These are phyloP conservation scores for Candida pini DNA, from an alignment of 805 yeast genomes.

Conservation along the genomic window DNA sequence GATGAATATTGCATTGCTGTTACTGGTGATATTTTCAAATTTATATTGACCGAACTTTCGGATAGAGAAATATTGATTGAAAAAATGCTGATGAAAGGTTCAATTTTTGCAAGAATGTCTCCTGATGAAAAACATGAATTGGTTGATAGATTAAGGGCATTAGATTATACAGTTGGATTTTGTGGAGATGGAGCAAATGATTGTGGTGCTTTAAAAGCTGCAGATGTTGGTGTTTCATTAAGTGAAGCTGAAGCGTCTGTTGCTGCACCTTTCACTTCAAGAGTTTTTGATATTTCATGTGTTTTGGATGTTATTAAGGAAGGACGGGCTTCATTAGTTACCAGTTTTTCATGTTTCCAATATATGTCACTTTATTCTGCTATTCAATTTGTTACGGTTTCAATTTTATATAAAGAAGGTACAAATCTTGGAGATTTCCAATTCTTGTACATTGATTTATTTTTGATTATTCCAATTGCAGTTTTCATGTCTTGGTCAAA, in stretches of 20 bases:
- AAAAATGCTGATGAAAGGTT: slow-evolving; percentile 61
- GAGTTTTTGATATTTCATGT: slow-evolving; percentile 86
- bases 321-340: slow-evolving; percentile 91
- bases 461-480: slow-evolving; percentile 89
- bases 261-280: slow-evolving; percentile 96
- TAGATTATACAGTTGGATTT: slow-evolving; percentile 92
- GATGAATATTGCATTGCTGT: slow-evolving; percentile 66
- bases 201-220: slow-evolving; percentile 97
- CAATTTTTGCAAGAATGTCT: slow-evolving; percentile 93
- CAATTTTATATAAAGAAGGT: slow-evolving; percentile 80
- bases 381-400: slow-evolving; percentile 86
- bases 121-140: slow-evolving; percentile 98
- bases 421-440: slow-evolving; percentile 96
- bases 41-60: slow-evolving; percentile 54
- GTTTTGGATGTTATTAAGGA: slow-evolving; percentile 87
- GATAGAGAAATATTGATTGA: slow-evolving; percentile 36
- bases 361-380: slow-evolving; percentile 97
- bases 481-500: slow-evolving; percentile 97
- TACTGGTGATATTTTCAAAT: slow-evolving; percentile 89
- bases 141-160: slow-evolving; percentile 74
- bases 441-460: slow-evolving; percentile 87
- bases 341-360: slow-evolving; percentile 95
- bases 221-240: slow-evolving; percentile 92
- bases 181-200: slow-evolving; percentile 99
- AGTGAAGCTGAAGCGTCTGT: slow-evolving; percentile 98